Evolutionary conservation across 2,329 filamentous ascomycete species (phyloP).

Genomic region (Paecilomyces dactylethromorphus): DNA sequence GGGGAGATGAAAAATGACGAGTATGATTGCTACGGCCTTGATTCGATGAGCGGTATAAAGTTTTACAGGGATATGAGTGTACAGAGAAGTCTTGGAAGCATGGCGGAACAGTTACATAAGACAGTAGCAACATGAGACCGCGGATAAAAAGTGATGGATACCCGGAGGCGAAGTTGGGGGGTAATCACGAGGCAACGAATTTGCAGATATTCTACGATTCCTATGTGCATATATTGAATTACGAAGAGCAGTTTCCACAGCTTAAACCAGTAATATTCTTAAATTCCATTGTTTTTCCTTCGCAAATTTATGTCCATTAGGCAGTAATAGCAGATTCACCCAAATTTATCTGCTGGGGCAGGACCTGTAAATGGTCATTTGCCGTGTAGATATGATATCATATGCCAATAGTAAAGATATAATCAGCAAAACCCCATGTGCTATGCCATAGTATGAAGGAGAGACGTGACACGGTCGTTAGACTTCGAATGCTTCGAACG

Average conservation of each 20-base stretch:
- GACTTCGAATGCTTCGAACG: not conserved
- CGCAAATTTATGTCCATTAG: not conserved
- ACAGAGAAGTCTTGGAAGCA: not conserved
- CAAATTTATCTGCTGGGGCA: not conserved
- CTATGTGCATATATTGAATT: not conserved
- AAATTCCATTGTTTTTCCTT: not conserved
- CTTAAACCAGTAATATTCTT: not conserved
- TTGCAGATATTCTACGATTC: not conserved
- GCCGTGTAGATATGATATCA: not conserved
- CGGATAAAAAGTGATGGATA: not conserved
- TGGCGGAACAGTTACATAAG: not conserved
- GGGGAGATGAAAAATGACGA: not conserved
- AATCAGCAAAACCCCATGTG: not conserved
- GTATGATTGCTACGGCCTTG: not conserved
- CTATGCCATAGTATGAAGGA: not conserved
- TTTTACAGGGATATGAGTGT: not conserved
- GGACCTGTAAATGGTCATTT: not conserved
- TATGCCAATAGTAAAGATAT: not conserved
- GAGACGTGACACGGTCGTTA: not conserved
- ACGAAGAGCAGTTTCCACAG: not conserved
- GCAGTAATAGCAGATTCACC: not conserved
- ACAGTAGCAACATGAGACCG: too few species aligned
- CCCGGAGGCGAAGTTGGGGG: not conserved
- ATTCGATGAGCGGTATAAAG: not conserved
- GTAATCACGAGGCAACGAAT: not conserved